A percentile compares a stretch with the other conserved stretches of the same genome.
Conservation (phyloP, 2,329 filamentous ascomycete genomes). For the Annulohypoxylon truncatum region DNA sequence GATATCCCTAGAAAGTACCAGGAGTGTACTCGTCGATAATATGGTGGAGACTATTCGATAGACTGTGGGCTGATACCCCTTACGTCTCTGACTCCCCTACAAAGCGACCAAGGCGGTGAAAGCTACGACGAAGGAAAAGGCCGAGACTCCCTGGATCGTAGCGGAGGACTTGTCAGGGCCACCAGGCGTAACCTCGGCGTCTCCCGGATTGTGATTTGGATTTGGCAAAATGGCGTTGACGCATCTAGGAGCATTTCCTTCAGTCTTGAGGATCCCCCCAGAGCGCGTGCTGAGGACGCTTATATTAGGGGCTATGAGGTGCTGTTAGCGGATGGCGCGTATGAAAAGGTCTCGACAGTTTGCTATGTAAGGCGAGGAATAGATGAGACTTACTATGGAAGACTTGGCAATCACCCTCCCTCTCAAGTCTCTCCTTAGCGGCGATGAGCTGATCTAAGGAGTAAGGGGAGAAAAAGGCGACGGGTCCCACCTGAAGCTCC, state of each 20-base stretch:
- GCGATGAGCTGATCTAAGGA: slow-evolving; percentile 2
- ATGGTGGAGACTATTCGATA: background rate
- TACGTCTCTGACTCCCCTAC: background rate
- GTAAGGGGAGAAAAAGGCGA: background rate
- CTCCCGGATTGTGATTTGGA: background rate
- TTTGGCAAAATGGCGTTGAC: slow-evolving; percentile 12
- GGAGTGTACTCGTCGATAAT: background rate
- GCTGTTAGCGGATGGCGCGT: background rate
- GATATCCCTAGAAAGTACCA: background rate
- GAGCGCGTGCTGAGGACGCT: no score
- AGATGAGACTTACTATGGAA: background rate
- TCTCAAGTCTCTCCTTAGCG: background rate
- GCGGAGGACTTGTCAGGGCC: background rate
- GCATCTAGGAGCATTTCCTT: slow-evolving; percentile 2
- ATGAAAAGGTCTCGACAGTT: background rate
- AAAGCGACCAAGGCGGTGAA: background rate
- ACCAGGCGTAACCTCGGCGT: background rate
- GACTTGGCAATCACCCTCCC: background rate
- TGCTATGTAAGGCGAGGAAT: background rate
- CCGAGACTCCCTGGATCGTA: background rate
- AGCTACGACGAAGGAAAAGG: slow-evolving; percentile 1
- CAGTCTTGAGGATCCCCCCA: background rate
- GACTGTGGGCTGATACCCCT: background rate
- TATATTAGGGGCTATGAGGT: background rate
- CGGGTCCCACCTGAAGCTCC: background rate